These are phyloP conservation scores for Neoscytalidium dimidiatum DNA, from an alignment of 2,329 filamentous ascomycete species.

Conservation along the genomic window DNA sequence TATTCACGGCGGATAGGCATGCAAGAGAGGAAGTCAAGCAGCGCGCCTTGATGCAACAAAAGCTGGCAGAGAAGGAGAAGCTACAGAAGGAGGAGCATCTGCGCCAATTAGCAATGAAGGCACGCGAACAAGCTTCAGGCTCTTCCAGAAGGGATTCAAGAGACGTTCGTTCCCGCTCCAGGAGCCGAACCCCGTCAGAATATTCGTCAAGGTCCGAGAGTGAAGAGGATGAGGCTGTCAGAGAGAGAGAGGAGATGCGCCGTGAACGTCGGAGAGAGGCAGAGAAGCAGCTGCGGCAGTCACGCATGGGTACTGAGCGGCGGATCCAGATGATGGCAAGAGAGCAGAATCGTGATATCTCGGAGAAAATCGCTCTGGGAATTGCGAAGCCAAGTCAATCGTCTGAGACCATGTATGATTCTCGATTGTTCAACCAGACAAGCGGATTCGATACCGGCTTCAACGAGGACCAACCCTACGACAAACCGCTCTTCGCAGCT, in stretches of 20 bases:
- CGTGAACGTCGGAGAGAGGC: conserved; percentile 78
- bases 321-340: conserved; percentile 89
- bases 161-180: conserved; percentile 30
- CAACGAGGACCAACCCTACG: conserved; percentile 97
- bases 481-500: conserved; percentile 94
- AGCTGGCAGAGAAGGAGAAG: conserved; percentile 95
- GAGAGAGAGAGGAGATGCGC: conserved; percentile 75
- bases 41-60: conserved; percentile 90
- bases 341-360: conserved; percentile 95
- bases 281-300: conserved; percentile 87
- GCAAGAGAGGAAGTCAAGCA: conserved; percentile 94
- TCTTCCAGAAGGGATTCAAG: conserved; percentile 28
- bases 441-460: conserved; percentile 89
- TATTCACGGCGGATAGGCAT: conserved; percentile 92
- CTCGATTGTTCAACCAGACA: conserved; percentile 88
- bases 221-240: conserved; percentile 69
- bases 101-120: conserved; percentile 84
- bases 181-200: conserved; percentile 44
- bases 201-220: conserved; percentile 48
- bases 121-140: conserved; percentile 74
- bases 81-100: conserved; percentile 90
- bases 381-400: conserved; percentile 92
- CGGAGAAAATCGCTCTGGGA: conserved; percentile 92
- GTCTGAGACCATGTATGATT: conserved; percentile 96
- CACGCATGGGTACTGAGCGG: conserved; percentile 91